Evolutionary conservation across 2,329 filamentous ascomycete species (phyloP).

Genomic region (Mollisia scopiformis): DNA sequence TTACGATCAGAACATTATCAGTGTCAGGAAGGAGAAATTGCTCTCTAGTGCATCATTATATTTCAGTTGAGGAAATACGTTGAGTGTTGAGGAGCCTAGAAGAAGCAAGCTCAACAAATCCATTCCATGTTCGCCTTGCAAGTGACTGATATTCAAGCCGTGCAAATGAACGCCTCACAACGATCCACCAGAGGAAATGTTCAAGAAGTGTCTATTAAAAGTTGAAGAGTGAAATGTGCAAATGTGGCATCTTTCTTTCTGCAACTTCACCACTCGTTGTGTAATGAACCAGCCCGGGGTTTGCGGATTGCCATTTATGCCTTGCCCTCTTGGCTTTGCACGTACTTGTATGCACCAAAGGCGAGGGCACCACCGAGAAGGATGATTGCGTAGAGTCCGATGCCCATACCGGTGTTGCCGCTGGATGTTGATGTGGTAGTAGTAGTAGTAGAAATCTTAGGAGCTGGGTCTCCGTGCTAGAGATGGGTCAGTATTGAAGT

Average conservation of each 20-base stretch:
- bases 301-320: constrained; percentile 18
- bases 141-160: neutral
- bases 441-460: constrained; percentile 61
- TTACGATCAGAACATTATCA: too few species aligned
- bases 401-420: constrained; percentile 60
- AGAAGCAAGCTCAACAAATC: neutral
- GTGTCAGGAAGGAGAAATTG: neutral
- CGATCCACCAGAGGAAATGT: neutral
- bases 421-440: constrained; percentile 44
- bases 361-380: constrained; percentile 76
- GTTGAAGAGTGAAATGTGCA: neutral
- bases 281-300: neutral
- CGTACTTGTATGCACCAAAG: constrained; percentile 84
- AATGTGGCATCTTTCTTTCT: constrained; percentile 1
- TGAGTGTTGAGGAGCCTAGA: neutral
- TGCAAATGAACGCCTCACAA: constrained; percentile 2
- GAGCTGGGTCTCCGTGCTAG: constrained; percentile 77
- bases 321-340: constrained; percentile 52
- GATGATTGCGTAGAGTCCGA: constrained; percentile 81
- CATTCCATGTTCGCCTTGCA: neutral
- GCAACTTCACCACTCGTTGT: neutral
- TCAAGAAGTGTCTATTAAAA: neutral
- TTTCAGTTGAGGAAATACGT: neutral
- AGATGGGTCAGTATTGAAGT: constrained; percentile 1
- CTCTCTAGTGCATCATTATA: neutral